Evolutionary conservation across 768 basidiomycete species (phyloP).

Genomic region (Mycena latifolia): DNA sequence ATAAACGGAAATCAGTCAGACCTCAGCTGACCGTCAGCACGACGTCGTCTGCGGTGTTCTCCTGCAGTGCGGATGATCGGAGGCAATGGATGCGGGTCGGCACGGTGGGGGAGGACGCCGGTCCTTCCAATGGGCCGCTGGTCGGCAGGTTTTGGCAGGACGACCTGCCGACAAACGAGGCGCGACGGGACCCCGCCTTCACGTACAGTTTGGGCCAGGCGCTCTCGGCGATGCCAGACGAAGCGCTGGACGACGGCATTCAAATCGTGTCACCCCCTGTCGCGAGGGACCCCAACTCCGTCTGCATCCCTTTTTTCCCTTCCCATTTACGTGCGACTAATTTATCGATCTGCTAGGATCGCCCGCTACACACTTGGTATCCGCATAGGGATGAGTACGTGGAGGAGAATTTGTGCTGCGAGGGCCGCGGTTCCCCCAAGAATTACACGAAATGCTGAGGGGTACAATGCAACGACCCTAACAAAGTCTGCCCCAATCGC

Average conservation of each 20-base stretch:
- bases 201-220: slow-evolving; percentile 8
- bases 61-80: background rate
- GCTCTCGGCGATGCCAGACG: background rate
- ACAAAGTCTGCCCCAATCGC: too few relatives aligned
- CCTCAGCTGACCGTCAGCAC: background rate
- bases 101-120: background rate
- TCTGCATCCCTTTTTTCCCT: too few relatives aligned
- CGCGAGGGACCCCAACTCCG: background rate
- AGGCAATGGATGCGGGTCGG: background rate
- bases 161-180: slow-evolving; percentile 6
- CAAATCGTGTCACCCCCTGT: background rate
- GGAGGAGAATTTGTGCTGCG: too few relatives aligned
- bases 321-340: too few relatives aligned
- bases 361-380: too few relatives aligned
- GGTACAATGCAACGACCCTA: too few relatives aligned
- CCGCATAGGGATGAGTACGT: too few relatives aligned
- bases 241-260: background rate
- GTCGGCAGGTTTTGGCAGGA: background rate
- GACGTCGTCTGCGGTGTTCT: background rate
- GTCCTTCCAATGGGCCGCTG: background rate
- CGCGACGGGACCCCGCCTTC: background rate
- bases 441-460: too few relatives aligned
- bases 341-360: too few relatives aligned
- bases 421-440: too few relatives aligned
- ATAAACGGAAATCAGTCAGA: background rate